phyloP scores from a whole-genome alignment of 2,329 filamentous ascomycete species.

The Talaromyces sp. region DNA sequence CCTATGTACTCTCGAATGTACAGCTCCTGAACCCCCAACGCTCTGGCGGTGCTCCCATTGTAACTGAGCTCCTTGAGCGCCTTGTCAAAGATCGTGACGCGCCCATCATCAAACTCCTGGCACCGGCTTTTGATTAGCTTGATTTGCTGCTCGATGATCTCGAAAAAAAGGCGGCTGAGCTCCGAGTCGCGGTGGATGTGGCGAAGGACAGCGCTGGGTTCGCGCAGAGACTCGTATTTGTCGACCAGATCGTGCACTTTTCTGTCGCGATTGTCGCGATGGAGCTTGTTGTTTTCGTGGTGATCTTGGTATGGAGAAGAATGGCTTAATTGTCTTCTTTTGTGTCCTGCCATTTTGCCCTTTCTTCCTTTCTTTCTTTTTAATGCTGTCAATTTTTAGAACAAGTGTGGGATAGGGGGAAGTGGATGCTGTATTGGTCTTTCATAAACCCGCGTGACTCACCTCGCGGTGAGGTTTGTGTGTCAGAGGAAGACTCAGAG shows the following conservation, averaged over 20 bases:
- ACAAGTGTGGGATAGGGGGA: background rate
- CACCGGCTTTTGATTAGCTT: slow-evolving; percentile 31
- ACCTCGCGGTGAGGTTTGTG: background rate
- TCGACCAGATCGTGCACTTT: slow-evolving; percentile 21
- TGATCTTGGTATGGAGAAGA: background rate
- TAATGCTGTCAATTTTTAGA: background rate
- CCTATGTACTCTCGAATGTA: slow-evolving; percentile 36
- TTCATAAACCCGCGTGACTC: background rate
- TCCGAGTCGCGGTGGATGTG: slow-evolving; percentile 23
- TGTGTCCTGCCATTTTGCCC: background rate
- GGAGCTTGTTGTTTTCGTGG: background rate
- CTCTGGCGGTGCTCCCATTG: slow-evolving; percentile 24
- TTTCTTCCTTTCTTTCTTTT: background rate
- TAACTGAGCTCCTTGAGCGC: slow-evolving; percentile 30
- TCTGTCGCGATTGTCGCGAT: slow-evolving; percentile 6
- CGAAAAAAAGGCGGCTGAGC: slow-evolving; percentile 21
- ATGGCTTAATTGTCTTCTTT: background rate
- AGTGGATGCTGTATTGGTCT: background rate
- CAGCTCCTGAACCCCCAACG: slow-evolving; percentile 28
- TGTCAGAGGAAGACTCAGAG: background rate
- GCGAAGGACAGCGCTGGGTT: slow-evolving; percentile 23
- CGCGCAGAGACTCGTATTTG: slow-evolving; percentile 19
- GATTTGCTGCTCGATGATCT: slow-evolving; percentile 30
- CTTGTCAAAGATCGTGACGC: slow-evolving; percentile 38
- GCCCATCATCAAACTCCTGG: slow-evolving; percentile 25